Base-by-base conservation (phyloP, 305 asterid species). In the Ajuga reptans region DNA sequence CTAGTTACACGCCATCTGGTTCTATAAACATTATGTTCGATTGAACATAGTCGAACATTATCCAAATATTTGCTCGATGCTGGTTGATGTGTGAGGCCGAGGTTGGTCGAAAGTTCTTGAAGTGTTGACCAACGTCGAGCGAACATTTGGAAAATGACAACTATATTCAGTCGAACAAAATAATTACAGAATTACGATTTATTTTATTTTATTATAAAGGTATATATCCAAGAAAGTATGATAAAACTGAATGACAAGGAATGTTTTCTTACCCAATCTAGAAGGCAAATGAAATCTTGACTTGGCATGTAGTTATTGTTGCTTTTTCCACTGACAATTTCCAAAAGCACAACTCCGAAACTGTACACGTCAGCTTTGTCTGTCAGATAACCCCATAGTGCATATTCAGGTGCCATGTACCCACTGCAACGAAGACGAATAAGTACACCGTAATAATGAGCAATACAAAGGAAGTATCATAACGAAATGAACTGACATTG, bases 331-430 rank as follows among this genome's bases (percentile, higher is more conserved):
- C 94, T 88, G 45, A 85, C 85, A 21, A 90, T 79, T 80, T 92
- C 98, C 85, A 90, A 75, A 18, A 87, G 77, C 72, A 92, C 88
- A 6, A 92, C 77, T 21, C 98, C 97, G 41, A 82, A 92, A 84
- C 97, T 92, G 76, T 92, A 92, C 37, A 92, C 96, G 42, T 92
- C 97, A 2, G 86, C 98, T 81, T 92, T 92, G 77, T 87, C 83
- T 0, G 95, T 88, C 75, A 92, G 79, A 72, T 90, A 84, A 42
- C 98, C 98, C 96, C 97, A 88, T 15, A 92, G 74, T 42, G 98
- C 98, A 51, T 92, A 92, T 74, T 92, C 98, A 1, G 97, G 98
- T 41, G 98, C 98, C 97, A 92, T 90, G 64, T 92, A 92, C 49
- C 98, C 98, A 69, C 98, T 92, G 84, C 79, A 79, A 76, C 53